Conservation (phyloP, 495 filamentous ascomycete species). For the Aspergillus taichungensis region DNA sequence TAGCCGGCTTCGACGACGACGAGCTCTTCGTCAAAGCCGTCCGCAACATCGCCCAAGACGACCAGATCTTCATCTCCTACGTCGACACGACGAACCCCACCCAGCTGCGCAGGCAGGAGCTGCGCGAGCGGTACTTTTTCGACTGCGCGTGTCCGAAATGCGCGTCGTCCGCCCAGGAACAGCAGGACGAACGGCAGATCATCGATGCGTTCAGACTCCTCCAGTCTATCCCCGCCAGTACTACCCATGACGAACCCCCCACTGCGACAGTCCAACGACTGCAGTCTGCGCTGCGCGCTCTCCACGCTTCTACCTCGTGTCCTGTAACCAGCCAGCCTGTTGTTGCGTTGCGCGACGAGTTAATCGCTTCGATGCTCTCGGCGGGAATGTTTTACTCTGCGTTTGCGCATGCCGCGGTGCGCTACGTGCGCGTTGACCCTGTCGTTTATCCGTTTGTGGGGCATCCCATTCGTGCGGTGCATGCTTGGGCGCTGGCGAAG, state of each 20-base stretch:
- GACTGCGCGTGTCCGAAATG: constrained; percentile 53
- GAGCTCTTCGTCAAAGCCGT: constrained; percentile 38
- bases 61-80: constrained; percentile 64
- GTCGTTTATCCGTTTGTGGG: constrained; percentile 19
- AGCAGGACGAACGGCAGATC: constrained; percentile 10
- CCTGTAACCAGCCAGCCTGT: constrained; percentile 34
- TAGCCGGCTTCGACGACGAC: constrained; percentile 51
- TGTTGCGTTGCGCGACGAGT: constrained; percentile 29
- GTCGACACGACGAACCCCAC: constrained; percentile 50
- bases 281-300: constrained; percentile 13
- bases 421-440: constrained; percentile 31
- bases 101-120: constrained; percentile 37
- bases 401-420: constrained; percentile 30
- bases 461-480: constrained; percentile 37
- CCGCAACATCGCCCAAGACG: constrained; percentile 37
- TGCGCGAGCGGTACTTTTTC: constrained; percentile 56
- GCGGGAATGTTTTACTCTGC: constrained; percentile 22
- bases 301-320: constrained; percentile 18
- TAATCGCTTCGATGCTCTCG: constrained; percentile 25
- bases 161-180: not conserved
- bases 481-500: constrained; percentile 34
- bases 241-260: constrained; percentile 7
- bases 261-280: constrained; percentile 12
- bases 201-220: constrained; percentile 20
- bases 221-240: constrained; percentile 5